Percentiles rank a stretch among this genome's conserved stretches.
phyloP scores from a whole-genome alignment of 306 rosid species.

The Gastrolobium bilobum region DNA sequence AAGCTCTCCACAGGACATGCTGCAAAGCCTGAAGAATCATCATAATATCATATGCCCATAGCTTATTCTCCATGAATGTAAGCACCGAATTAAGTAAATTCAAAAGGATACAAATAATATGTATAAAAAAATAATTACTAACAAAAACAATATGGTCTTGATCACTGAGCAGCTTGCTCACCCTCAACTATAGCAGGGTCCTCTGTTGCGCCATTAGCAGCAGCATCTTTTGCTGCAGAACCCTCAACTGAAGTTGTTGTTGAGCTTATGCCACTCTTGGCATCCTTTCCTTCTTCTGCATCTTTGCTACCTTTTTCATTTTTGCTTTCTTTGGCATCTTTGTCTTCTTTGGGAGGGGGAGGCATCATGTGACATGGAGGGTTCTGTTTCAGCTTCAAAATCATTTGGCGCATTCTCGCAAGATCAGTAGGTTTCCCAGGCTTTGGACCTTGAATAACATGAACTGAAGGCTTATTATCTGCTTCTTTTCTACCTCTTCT shows the following conservation, averaged over 20 bases:
- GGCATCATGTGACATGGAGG: constrained; percentile 95
- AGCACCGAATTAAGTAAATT: constrained; percentile 42
- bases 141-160: constrained; percentile 29
- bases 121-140: constrained; percentile 32
- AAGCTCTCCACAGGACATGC: constrained; percentile 52
- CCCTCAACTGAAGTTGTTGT: constrained; percentile 50
- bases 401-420: constrained; percentile 86
- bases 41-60: constrained; percentile 41
- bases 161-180: constrained; percentile 60
- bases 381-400: constrained; percentile 79
- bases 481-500: constrained; percentile 89
- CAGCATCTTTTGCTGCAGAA: constrained; percentile 44
- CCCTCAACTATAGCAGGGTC: constrained; percentile 51
- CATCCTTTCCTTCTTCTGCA: constrained; percentile 48
- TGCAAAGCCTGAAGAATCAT: constrained; percentile 57
- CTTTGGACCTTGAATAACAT: constrained; percentile 90
- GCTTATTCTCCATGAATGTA: constrained; percentile 68
- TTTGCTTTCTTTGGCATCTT: constrained; percentile 57
- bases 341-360: constrained; percentile 63
- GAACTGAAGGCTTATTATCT: constrained; percentile 71
- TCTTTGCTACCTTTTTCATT: constrained; percentile 56
- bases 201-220: constrained; percentile 57
- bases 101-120: constrained; percentile 35
- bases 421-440: constrained; percentile 97
- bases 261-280: constrained; percentile 48